phyloP scores from a whole-genome alignment of 345 rosid species.

The Viola odorata region DNA sequence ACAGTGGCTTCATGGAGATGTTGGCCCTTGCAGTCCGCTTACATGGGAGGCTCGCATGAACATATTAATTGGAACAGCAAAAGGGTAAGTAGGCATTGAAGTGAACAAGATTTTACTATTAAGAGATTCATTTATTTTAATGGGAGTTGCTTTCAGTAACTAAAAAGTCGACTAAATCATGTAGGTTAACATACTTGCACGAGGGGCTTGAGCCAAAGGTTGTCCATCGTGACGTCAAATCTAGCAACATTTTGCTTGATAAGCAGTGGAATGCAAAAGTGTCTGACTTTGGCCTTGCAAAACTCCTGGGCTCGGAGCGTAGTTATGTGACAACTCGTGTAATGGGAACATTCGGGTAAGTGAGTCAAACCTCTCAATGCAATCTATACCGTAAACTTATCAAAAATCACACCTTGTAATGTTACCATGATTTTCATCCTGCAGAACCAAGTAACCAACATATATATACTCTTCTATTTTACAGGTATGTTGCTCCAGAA shows the following conservation, averaged over 20 bases:
- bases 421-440: too few species aligned
- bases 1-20: slow-evolving; percentile 91
- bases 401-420: too few species aligned
- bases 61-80: slow-evolving; percentile 71
- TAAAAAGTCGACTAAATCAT: slow-evolving; percentile 4
- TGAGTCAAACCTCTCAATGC: slow-evolving; percentile 1
- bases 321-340: slow-evolving; percentile 92
- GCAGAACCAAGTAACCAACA: not conserved
- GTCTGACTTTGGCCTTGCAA: slow-evolving; percentile 86
- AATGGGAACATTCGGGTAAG: slow-evolving; percentile 62
- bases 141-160: not conserved
- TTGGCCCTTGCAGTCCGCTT: slow-evolving; percentile 67
- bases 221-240: slow-evolving; percentile 80
- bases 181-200: slow-evolving; percentile 69
- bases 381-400: not conserved
- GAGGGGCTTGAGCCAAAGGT: slow-evolving; percentile 95
- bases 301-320: slow-evolving; percentile 77
- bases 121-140: slow-evolving; percentile 10
- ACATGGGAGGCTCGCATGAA: slow-evolving; percentile 87
- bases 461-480: slow-evolving; percentile 1
- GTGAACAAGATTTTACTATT: not conserved
- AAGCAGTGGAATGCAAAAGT: slow-evolving; percentile 84
- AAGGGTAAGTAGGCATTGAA: slow-evolving; percentile 43
- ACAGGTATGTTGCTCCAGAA: slow-evolving; percentile 92
- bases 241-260: slow-evolving; percentile 90